Evolutionary conservation across 225 moss, liverwort and hornwort species (phyloP), one percentile per base, ranked within the genome.

Genomic region (Sphagnum tenellum): DNA sequence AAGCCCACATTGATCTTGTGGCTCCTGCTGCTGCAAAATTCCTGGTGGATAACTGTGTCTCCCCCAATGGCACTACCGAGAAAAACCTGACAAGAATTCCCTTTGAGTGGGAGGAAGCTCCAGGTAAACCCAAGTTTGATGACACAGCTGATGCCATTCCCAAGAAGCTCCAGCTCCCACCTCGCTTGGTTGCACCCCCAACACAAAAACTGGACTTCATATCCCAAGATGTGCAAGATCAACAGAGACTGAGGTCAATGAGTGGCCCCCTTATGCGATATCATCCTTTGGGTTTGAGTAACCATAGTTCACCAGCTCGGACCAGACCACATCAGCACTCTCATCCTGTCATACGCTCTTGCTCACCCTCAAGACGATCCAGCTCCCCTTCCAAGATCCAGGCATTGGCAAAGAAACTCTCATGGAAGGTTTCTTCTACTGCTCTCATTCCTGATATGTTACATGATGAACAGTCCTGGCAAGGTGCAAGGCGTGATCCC

Each of bases 1-100:
- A 81, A 66, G 77, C 81, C 10, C 77, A 77, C 59, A 81, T 81
- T 48, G 81, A 81, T 47, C 64, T 81, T 55, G 77, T 81, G 45
- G 81, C 81, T 2, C 81, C 81, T 6, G 76, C 81, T 46, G 81
- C 81, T n/a, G 81, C 81, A 4, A 81, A 81, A 13, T 81, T 81
- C 61, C 67, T 81, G 7, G 81, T 81, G 3, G 81, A 81, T 68
- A 81, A 71, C 60, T 81, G 74, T 68, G 71, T 76, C 3, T 81
- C 81, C 11, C 81, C 81, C 2, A 77, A 73, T 46, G 73, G 66
- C 49, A 77, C 77, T 1, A 73, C 77, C 3, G 73, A 73, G 29
- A 69, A 66, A 1, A 73, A 77, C 5, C 63, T 70, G 3, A 73
- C 73, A 47, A 70, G 75, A 0, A 73, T 79, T 9, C 79, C 79